Evolutionary conservation across 495 filamentous ascomycete genomes (phyloP).

Genomic region (Amphirosellinia nigrospora): DNA sequence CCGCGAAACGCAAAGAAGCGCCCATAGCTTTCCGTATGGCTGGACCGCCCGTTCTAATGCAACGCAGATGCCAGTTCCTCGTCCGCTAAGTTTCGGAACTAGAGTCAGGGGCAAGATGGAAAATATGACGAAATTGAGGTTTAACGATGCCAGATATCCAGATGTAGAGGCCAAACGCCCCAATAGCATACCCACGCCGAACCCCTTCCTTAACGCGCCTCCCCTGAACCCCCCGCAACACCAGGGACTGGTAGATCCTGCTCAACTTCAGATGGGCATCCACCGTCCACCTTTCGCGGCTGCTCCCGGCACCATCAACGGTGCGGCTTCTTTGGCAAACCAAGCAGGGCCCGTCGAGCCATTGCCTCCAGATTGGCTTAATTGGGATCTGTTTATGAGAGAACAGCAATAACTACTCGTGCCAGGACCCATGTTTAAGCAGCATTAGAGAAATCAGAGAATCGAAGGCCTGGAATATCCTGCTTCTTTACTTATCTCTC

Average conservation of each 20-base stretch:
- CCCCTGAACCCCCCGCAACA: background rate
- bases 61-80: background rate
- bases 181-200: background rate
- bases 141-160: background rate
- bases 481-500: background rate
- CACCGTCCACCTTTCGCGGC: background rate
- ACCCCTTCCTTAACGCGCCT: background rate
- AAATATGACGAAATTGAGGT: background rate
- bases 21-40: background rate
- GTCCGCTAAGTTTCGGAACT: background rate
- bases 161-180: background rate
- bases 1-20: background rate
- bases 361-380: background rate
- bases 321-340: background rate
- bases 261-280: background rate
- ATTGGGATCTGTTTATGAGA: background rate
- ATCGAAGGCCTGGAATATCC: background rate
- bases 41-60: background rate
- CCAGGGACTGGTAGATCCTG: background rate
- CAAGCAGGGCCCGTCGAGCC: background rate
- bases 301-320: background rate
- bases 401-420: background rate
- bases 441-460: background rate
- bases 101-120: background rate
- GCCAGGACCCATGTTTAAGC: background rate